Evolutionary conservation across 2,329 filamentous ascomycete species (phyloP), one percentile per base, ranked within the genome.

Genomic region (Hymenoscyphus albidus): DNA sequence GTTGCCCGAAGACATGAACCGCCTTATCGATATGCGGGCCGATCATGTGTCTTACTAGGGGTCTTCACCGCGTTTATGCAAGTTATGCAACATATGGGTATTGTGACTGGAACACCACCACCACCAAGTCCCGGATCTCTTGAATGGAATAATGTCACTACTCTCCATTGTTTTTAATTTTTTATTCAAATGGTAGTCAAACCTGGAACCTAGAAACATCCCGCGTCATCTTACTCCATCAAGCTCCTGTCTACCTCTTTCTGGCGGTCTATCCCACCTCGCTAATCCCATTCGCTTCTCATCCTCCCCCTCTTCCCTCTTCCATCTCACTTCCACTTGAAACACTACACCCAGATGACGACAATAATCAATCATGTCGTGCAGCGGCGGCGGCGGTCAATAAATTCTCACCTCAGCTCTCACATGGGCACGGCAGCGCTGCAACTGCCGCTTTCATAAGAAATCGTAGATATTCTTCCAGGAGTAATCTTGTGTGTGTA

Each of bases 21-120:
- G 38, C 38, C 32, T 9, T 42, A n/a, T 12, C 35, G 40, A 38
- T 39, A 16, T 39, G 57, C 57, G 55, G 22, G 14, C 38, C 32
- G 44, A 59, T 59, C 16, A 42, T 16, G 35, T 40, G 13, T 27
- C 32, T 9, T 4, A 10, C 27, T 40, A 59, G 40, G 32, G n/a
- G 38, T 16, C 32, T 44, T 59, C 57, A 59, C 57, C 57, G 57
- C 57, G 31, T 38, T 59, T 59, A 59, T 59, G 39, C 57, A 59
- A 42, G 38, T 40, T 59, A 42, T 59, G 57, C 39, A 59, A 42
- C 12, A 59, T 44, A 38, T 59, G 57, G 16, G 38, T 39, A 31
- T 59, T 14, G 9, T 27, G 57, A 27, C 16, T 22, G 16, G 22
- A 22, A 12, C 48, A 54, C 22, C 48, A 54, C 48, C 48, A 54